phyloP scores from a whole-genome alignment of 2,329 filamentous ascomycete genomes.

The Clonostachys rosea region DNA sequence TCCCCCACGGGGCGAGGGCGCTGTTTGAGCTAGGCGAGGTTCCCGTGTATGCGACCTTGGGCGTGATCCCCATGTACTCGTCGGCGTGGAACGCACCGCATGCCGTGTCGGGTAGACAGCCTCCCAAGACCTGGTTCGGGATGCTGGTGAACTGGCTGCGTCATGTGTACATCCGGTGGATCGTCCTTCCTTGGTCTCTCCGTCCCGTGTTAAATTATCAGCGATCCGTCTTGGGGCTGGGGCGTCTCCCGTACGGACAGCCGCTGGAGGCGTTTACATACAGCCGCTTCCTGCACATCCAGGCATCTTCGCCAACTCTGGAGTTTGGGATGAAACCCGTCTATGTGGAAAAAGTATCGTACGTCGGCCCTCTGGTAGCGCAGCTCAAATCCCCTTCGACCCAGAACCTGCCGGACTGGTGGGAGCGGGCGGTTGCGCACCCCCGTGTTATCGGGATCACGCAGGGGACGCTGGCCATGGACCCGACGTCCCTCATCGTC shows the following conservation, averaged over 20 bases:
- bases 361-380: constrained; percentile 27
- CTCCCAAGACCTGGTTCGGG: constrained; percentile 15
- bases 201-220: constrained; percentile 21
- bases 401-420: constrained; percentile 20
- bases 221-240: constrained; percentile 17
- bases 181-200: constrained; percentile 16
- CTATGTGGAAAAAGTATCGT: constrained; percentile 12
- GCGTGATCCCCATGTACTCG: constrained; percentile 30
- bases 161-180: constrained; percentile 17
- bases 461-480: constrained; percentile 28
- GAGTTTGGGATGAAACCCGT: constrained; percentile 21
- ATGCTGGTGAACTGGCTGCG: constrained; percentile 16
- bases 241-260: constrained; percentile 17
- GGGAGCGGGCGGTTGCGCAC: constrained; percentile 18
- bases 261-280: constrained; percentile 23
- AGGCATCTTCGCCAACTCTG: constrained; percentile 23
- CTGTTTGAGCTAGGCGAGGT: constrained; percentile 25
- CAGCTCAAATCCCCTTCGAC: constrained; percentile 3
- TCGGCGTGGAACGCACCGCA: constrained; percentile 18
- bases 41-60: constrained; percentile 27
- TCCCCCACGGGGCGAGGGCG: constrained; percentile 27
- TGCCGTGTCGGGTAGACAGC: constrained; percentile 21
- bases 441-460: constrained; percentile 25
- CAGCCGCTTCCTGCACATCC: constrained; percentile 29
- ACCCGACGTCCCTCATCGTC: constrained; percentile 28